Evolutionary conservation across 495 filamentous ascomycete genomes (phyloP).

Genomic region (Physcia stellaris): DNA sequence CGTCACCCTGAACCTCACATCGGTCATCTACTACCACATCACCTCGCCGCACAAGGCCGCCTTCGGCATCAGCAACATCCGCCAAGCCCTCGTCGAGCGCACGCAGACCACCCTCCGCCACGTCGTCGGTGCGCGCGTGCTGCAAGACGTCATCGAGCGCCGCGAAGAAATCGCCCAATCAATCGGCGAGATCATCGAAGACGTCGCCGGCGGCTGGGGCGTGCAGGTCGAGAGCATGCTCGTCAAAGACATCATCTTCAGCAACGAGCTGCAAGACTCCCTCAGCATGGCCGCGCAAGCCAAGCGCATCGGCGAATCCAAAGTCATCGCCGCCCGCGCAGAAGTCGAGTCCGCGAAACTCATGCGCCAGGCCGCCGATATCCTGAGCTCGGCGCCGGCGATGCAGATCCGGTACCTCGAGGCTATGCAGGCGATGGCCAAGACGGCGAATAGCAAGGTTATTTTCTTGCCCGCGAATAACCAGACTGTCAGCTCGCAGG

Average conservation of each 20-base stretch:
- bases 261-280: slow-evolving; percentile 88
- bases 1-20: slow-evolving; percentile 82
- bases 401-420: slow-evolving; percentile 99
- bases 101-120: slow-evolving; percentile 97
- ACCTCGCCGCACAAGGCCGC: slow-evolving; percentile 90
- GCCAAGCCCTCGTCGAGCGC: slow-evolving; percentile 88
- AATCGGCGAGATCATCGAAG: slow-evolving; percentile 95
- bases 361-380: slow-evolving; percentile 97
- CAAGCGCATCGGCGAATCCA: slow-evolving; percentile 96
- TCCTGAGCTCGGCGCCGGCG: slow-evolving; percentile 78
- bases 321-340: slow-evolving; percentile 92
- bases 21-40: slow-evolving; percentile 99
- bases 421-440: slow-evolving; percentile 99
- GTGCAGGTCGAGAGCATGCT: slow-evolving; percentile 96
- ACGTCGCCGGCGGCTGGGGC: slow-evolving; percentile 88
- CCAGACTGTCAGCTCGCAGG: slow-evolving; percentile 28
- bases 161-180: slow-evolving; percentile 91
- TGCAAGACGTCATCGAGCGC: slow-evolving; percentile 98
- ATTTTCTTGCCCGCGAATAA: slow-evolving; percentile 64
- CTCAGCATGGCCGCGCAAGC: slow-evolving; percentile 99
- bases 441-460: slow-evolving; percentile 88
- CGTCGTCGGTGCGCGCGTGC: slow-evolving; percentile 87
- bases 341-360: slow-evolving; percentile 95
- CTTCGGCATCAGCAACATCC: slow-evolving; percentile 91
- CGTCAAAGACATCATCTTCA: slow-evolving; percentile 99